Conservation (phyloP, 371 early-diverging fungal genomes). For the Zopfochytrium polystomum region DNA sequence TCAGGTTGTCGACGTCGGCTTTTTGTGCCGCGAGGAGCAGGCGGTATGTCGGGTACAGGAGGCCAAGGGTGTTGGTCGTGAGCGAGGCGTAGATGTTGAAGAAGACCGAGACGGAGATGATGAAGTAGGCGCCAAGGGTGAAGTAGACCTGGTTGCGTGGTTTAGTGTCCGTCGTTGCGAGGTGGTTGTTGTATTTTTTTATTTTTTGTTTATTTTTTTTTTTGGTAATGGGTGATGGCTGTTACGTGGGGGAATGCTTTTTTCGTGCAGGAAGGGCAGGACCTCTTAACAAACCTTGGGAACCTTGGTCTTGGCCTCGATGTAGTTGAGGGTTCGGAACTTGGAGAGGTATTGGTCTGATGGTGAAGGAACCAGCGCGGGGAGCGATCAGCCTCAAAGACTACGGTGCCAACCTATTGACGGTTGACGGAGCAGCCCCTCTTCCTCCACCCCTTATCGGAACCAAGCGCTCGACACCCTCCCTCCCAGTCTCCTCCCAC, state of each 20-base stretch:
- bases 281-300: constrained; percentile 23
- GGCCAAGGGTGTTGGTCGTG: constrained; percentile 29
- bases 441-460: neutral
- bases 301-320: constrained; percentile 30
- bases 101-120: constrained; percentile 35
- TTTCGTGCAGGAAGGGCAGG: too few species aligned
- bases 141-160: constrained; percentile 17
- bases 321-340: constrained; percentile 30
- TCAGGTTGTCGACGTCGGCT: constrained; percentile 21
- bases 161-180: too few species aligned
- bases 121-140: constrained; percentile 30
- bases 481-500: neutral
- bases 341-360: constrained; percentile 32
- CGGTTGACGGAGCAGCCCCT: neutral
- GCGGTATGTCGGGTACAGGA: constrained; percentile 33
- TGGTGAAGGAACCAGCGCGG: neutral
- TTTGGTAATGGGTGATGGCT: neutral
- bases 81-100: constrained; percentile 35
- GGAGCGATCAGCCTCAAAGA: neutral
- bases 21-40: constrained; percentile 27
- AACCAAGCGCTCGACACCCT: neutral
- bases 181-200: too few species aligned
- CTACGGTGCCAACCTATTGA: neutral
- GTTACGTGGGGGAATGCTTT: constrained; percentile 1
- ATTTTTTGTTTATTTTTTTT: too few species aligned